Base-by-base conservation (phyloP, 176 grass and related monocot genomes). In the Neostapfia colusana region DNA sequence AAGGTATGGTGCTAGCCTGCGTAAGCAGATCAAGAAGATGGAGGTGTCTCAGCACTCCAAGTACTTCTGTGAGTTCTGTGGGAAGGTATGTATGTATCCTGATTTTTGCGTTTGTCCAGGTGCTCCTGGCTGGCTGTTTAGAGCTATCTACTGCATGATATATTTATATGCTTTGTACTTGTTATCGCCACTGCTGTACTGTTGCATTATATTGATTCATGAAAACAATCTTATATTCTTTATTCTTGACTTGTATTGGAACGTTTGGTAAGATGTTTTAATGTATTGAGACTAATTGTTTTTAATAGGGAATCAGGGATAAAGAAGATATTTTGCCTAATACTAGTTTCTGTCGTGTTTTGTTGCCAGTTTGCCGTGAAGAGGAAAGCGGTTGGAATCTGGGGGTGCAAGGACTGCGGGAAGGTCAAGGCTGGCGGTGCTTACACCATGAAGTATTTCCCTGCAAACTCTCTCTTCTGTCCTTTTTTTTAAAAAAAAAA, bases 21-120 rank as follows among this genome's bases (percentile, higher is more conserved):
- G 95, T 79, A 97, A 97, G 79, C 91, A 97, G 81, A 97, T 97
- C 72, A 94, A 97, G 84, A 97, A 97, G 70, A 97, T 97, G 95
- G 95, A 97, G 76, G 95, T 97, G 36, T 94, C 95, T 55, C 95
- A 97, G 74, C 95, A 97, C 73, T 88, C 91, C 35, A 97, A 97
- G 87, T 97, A 97, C 61, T 97, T 97, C 82, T 97, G 95, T 1
- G 95, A 97, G 82, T 97, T 97, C 67, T 97, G 95, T 65, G 95
- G 95, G 8, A 97, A 97, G 95, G 95, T 94, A 72, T 1, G 26
- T 61, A 9, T 31, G 9, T 79, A 27, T 10, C 23, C 23, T 75
- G 37, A 10, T 50, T 31, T 31, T 11, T 82, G 8, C 51, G 48
- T 57, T 73, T 34, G 6, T 53, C 1, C 5, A 7, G 37, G n/a